A percentile compares a stretch with the other conserved stretches of the same genome.
phyloP scores from a whole-genome alignment of 768 basidiomycete species.

The Suillus variegatus region DNA sequence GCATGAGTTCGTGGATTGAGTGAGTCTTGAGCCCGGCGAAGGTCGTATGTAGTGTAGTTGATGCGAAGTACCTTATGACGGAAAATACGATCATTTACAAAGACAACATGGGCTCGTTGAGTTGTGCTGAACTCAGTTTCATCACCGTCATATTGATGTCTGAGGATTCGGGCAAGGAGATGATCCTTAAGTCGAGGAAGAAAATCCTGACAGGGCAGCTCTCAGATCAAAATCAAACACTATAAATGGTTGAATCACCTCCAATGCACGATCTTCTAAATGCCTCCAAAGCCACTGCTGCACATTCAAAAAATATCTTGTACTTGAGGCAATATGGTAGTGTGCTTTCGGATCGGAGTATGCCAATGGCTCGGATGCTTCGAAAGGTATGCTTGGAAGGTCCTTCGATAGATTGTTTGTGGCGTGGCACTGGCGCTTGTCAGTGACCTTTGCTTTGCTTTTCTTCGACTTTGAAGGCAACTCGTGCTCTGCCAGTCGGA shows the following conservation, averaged over 20 bases:
- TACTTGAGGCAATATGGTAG: constrained; percentile 21
- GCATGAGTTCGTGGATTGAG: constrained; percentile 35
- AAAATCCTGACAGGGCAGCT: constrained; percentile 21
- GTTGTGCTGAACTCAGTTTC: constrained; percentile 18
- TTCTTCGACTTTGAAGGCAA: constrained; percentile 2
- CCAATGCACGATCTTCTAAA: constrained; percentile 13
- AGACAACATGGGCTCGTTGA: constrained; percentile 22
- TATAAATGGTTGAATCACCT: constrained; percentile 13
- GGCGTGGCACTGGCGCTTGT: background rate
- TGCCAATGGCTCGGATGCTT: constrained; percentile 12
- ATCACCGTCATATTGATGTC: constrained; percentile 26
- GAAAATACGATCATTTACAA: constrained; percentile 27
- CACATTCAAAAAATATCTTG: constrained; percentile 10
- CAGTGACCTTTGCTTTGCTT: background rate
- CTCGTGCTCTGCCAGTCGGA: constrained; percentile 3
- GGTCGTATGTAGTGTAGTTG: constrained; percentile 34
- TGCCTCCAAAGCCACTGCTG: constrained; percentile 10
- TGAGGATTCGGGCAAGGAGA: constrained; percentile 13
- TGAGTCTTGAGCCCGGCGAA: constrained; percentile 34
- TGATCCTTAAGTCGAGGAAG: constrained; percentile 20
- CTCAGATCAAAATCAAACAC: background rate
- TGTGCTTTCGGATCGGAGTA: constrained; percentile 8
- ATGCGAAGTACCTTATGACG: constrained; percentile 24
- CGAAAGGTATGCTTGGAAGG: constrained; percentile 11
- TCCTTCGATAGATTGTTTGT: background rate